A percentile compares a stretch with the other conserved stretches of the same genome.
These are phyloP conservation scores for Blastomyces parvus DNA, from an alignment of 2,329 filamentous ascomycete species.

Conservation along the genomic window DNA sequence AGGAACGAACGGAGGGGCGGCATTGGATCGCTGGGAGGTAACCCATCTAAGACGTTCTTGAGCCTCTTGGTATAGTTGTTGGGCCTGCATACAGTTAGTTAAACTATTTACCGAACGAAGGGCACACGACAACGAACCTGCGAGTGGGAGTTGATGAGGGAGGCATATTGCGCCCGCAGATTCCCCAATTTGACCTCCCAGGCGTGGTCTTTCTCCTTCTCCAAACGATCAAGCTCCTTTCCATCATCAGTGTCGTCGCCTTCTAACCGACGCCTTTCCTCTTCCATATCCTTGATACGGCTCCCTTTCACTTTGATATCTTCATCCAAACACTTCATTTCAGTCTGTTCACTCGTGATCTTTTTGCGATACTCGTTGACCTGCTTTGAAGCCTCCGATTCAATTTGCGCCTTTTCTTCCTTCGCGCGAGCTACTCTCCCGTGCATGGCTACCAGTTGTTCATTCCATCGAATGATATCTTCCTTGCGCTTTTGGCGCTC, in stretches of 20 bases:
- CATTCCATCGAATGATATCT: constrained; percentile 50
- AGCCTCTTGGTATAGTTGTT: constrained; percentile 38
- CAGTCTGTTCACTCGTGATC: constrained; percentile 37
- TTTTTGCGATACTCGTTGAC: constrained; percentile 36
- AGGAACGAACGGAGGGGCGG: constrained; percentile 31
- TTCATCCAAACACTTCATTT: constrained; percentile 51
- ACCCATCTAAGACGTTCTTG: constrained; percentile 39
- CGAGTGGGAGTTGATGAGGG: constrained; percentile 33
- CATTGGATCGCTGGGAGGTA: constrained; percentile 29
- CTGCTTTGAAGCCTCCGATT: constrained; percentile 32
- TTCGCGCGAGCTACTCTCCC: constrained; percentile 39
- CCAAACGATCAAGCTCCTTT: constrained; percentile 41
- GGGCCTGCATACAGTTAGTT: constrained; percentile 21
- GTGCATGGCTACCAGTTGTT: constrained; percentile 45
- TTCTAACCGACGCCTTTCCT: constrained; percentile 44
- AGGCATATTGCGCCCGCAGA: constrained; percentile 36
- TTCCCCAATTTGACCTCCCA: constrained; percentile 38
- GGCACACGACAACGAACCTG: constrained; percentile 21
- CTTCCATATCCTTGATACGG: constrained; percentile 53
- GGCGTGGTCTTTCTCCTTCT: constrained; percentile 40
- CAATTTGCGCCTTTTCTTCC: constrained; percentile 35
- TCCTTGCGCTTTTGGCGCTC: constrained; percentile 53
- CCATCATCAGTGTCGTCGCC: constrained; percentile 43
- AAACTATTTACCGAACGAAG: not conserved
- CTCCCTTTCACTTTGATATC: constrained; percentile 52